These are phyloP conservation scores for Suhomyces sp. DNA, from an alignment of 805 yeast genomes.

Conservation along the genomic window DNA sequence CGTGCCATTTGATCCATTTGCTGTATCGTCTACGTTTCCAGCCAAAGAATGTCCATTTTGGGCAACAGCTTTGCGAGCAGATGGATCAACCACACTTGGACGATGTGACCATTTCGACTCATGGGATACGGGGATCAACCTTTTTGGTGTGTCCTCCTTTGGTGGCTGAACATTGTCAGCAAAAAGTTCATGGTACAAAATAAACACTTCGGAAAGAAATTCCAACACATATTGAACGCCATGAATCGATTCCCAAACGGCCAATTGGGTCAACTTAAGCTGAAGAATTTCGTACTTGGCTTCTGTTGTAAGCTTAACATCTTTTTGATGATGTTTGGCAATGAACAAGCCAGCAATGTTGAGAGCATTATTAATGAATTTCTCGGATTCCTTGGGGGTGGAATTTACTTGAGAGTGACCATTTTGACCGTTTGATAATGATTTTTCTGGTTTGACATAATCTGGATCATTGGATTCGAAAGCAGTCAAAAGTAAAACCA, in stretches of 20 bases:
- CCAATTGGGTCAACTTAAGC: constrained; percentile 71
- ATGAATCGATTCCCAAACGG: constrained; percentile 60
- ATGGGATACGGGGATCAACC: constrained; percentile 5
- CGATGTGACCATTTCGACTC: constrained; percentile 36
- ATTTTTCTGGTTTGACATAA: constrained; percentile 1
- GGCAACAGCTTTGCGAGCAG: too few relatives aligned
- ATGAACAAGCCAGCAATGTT: constrained; percentile 41
- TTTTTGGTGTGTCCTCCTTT: constrained; percentile 5
- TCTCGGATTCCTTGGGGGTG: constrained; percentile 47
- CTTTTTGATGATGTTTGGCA: constrained; percentile 25
- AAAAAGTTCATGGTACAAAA: constrained; percentile 53
- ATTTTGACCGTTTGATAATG: not conserved
- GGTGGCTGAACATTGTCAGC: constrained; percentile 22
- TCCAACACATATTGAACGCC: constrained; percentile 62
- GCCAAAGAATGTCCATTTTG: not conserved
- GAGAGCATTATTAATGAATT: constrained; percentile 53
- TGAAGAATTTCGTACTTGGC: constrained; percentile 56
- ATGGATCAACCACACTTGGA: constrained; percentile 41
- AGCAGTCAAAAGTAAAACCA: constrained; percentile 62
- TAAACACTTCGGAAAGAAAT: constrained; percentile 64
- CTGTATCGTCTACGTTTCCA: too few relatives aligned
- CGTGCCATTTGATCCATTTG: constrained; percentile 2
- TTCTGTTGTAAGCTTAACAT: constrained; percentile 23
- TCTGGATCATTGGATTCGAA: constrained; percentile 47
- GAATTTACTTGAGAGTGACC: not conserved